Percentiles rank a stretch among this genome's conserved stretches.
Evolutionary conservation across 148 eudicot genomes (phyloP).

Genomic region (Vaccinium corymbosum): DNA sequence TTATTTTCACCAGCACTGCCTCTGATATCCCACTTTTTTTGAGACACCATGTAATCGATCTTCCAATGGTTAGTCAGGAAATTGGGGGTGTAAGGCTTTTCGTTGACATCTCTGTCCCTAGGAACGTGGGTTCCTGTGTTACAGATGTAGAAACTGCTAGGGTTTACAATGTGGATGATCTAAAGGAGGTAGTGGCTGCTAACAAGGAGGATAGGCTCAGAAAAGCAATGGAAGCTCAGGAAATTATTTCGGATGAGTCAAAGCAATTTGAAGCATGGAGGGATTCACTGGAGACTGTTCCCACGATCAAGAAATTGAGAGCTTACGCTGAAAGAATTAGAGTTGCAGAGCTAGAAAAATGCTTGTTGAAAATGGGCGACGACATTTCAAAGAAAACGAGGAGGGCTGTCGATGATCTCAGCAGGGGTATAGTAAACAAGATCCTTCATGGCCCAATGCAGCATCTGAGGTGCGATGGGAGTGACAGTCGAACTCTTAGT

Average conservation of each 20-base stretch:
- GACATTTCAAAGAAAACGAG: conserved; percentile 64
- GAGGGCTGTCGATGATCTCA: conserved; percentile 81
- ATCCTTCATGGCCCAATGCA: conserved; percentile 95
- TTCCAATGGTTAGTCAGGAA: conserved; percentile 48
- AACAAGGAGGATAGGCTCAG: conserved; percentile 82
- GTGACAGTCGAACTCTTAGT: conserved; percentile 70
- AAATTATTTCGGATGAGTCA: conserved; percentile 66
- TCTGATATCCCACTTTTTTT: conserved; percentile 64
- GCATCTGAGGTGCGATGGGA: conserved; percentile 91
- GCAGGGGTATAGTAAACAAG: conserved; percentile 86
- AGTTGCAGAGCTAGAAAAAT: conserved; percentile 75
- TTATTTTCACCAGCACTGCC: conserved; percentile 84
- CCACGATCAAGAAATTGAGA: conserved; percentile 85
- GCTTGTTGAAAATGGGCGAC: conserved; percentile 73
- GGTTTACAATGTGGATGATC: conserved; percentile 87
- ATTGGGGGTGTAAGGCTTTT: conserved; percentile 76
- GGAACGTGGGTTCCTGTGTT: conserved; percentile 81
- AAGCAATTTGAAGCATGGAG: conserved; percentile 91
- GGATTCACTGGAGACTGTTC: conserved; percentile 91
- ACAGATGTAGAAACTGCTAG: conserved; percentile 46
- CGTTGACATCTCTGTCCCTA: conserved; percentile 87
- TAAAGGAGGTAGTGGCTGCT: conserved; percentile 94
- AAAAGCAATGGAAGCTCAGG: conserved; percentile 89
- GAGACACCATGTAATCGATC: conserved; percentile 59
- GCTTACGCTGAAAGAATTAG: conserved; percentile 93